Percentiles rank a stretch among this genome's conserved stretches.
These are phyloP conservation scores for Cladorrhinum sp. DNA, from an alignment of 2,329 filamentous ascomycete species.

Conservation along the genomic window DNA sequence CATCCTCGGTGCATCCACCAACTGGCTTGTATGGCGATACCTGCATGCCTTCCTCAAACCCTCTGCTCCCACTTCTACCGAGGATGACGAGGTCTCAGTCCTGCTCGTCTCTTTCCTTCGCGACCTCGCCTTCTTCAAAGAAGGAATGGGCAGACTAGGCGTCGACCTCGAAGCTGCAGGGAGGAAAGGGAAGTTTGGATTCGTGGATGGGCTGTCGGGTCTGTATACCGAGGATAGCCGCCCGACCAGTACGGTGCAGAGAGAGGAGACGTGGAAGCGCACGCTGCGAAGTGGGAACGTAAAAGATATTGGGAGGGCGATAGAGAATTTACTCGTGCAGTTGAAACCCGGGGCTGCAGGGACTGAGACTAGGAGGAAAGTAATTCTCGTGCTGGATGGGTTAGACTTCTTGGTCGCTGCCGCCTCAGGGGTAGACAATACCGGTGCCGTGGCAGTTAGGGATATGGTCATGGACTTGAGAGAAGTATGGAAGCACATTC, in stretches of 20 bases:
- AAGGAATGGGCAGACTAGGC: conserved; percentile 66
- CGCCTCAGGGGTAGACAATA: conserved; percentile 31
- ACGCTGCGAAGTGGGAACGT: conserved; percentile 34
- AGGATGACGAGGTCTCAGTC: conserved; percentile 44
- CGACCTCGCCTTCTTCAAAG: conserved; percentile 74
- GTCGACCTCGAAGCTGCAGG: conserved; percentile 64
- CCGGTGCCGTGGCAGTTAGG: conserved; percentile 44
- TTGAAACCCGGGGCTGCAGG: conserved; percentile 26
- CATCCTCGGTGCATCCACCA: conserved; percentile 61
- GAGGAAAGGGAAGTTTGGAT: conserved; percentile 60
- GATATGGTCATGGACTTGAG: conserved; percentile 58
- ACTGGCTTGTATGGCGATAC: conserved; percentile 63
- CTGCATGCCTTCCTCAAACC: conserved; percentile 45
- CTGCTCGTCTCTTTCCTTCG: conserved; percentile 81
- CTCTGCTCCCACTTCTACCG: not conserved
- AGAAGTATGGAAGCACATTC: conserved; percentile 55
- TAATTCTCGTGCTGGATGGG: conserved; percentile 64
- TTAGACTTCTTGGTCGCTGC: conserved; percentile 62
- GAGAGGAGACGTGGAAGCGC: conserved; percentile 13
- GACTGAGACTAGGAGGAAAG: conserved; percentile 32
- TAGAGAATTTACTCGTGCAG: conserved; percentile 41
- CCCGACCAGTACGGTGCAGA: conserved; percentile 2
- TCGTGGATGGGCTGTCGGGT: conserved; percentile 70
- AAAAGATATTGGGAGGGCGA: conserved; percentile 37
- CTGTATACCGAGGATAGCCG: conserved; percentile 43